Conservation (phyloP, 192 early-diverging fungal species). For the Coemansia biformis region DNA sequence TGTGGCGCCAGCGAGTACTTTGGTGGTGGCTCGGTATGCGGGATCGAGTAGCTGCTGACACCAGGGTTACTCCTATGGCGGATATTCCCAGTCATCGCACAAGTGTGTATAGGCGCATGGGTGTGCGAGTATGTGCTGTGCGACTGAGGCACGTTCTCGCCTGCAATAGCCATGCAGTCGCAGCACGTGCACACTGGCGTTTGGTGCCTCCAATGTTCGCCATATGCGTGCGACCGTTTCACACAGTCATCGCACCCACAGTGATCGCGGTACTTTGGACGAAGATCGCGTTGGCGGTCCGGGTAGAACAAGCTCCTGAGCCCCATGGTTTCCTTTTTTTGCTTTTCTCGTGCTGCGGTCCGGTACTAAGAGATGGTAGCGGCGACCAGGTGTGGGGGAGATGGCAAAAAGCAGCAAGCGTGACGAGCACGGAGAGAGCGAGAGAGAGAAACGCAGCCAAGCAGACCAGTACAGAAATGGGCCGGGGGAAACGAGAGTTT, state of each 20-base stretch:
- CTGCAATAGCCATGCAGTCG: conserved; percentile 46
- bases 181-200: conserved; percentile 45
- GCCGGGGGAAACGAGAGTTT: too few relatives aligned
- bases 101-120: conserved; percentile 29
- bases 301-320: conserved; percentile 36
- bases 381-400: too few relatives aligned
- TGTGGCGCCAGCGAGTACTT: conserved; percentile 45
- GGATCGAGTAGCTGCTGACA: not conserved
- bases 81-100: conserved; percentile 20
- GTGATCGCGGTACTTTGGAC: conserved; percentile 33
- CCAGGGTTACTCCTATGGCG: conserved; percentile 2
- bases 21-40: conserved; percentile 18
- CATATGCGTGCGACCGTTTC: conserved; percentile 17
- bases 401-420: too few relatives aligned
- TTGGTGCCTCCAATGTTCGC: conserved; percentile 33
- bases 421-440: too few relatives aligned
- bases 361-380: too few relatives aligned
- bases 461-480: too few relatives aligned
- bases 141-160: conserved; percentile 29
- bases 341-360: conserved; percentile 5
- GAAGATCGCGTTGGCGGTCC: conserved; percentile 21
- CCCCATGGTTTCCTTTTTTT: too few relatives aligned
- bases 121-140: conserved; percentile 33
- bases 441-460: too few relatives aligned
- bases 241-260: conserved; percentile 40